Evolutionary conservation across 2,329 filamentous ascomycete genomes (phyloP).

Genomic region (Gaeumannomyces tritici): DNA sequence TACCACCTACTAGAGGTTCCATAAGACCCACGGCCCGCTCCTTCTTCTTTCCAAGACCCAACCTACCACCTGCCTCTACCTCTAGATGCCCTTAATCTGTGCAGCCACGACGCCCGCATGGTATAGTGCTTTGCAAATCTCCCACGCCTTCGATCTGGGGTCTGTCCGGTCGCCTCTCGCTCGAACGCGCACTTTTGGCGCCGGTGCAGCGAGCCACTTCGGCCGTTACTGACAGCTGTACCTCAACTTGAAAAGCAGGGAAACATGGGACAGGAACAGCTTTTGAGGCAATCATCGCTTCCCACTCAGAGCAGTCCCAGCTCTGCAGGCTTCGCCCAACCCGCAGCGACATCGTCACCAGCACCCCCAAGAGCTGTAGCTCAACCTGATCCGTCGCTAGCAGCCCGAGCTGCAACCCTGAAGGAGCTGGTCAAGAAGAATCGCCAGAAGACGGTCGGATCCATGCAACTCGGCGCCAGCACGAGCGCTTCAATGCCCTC

Average conservation of each 20-base stretch:
- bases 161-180: too few species aligned
- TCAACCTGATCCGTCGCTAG: neutral
- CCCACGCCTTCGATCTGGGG: too few species aligned
- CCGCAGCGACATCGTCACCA: neutral
- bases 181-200: too few species aligned
- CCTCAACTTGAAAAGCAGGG: neutral
- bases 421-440: conserved; percentile 4
- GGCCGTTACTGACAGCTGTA: neutral
- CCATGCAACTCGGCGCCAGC: neutral
- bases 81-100: too few species aligned
- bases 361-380: neutral
- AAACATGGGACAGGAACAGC: neutral
- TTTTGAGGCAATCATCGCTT: neutral
- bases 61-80: too few species aligned
- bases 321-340: neutral
- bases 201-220: too few species aligned
- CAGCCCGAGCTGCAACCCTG: conserved; percentile 2
- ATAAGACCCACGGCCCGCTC: too few species aligned
- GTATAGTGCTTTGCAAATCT: too few species aligned
- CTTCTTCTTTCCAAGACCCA: too few species aligned
- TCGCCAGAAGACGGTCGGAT: neutral
- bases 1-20: too few species aligned
- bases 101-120: too few species aligned
- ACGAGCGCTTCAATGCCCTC: neutral
- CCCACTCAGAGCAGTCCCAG: neutral